Conservation (phyloP, 2,329 filamentous ascomycete species). For the Nemania abortiva region DNA sequence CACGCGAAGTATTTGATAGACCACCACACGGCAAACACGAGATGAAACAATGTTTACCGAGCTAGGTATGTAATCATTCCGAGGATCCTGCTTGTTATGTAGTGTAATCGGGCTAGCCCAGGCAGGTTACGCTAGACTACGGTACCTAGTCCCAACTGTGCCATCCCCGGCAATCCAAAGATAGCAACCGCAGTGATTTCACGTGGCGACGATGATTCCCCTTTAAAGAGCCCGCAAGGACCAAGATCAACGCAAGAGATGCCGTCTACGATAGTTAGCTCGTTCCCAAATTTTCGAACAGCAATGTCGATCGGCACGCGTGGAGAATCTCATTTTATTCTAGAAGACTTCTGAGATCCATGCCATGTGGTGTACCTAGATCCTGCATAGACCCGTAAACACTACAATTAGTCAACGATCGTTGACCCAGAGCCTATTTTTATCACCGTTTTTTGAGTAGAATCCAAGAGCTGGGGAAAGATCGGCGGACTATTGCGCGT, state of each 20-base stretch:
- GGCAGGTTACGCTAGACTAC: neutral
- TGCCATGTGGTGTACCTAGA: neutral
- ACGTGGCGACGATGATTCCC: constrained; percentile 32
- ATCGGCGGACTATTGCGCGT: constrained; percentile 9
- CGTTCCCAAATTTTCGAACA: constrained; percentile 14
- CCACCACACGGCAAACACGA: neutral
- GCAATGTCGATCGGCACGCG: constrained; percentile 25
- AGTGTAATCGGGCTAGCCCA: neutral
- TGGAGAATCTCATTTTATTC: constrained; percentile 30
- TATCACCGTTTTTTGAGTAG: constrained; percentile 12
- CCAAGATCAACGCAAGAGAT: constrained; percentile 15
- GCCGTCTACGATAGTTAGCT: neutral
- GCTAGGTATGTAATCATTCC: neutral
- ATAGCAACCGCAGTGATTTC: constrained; percentile 29
- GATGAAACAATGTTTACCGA: constrained; percentile 5
- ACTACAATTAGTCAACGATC: neutral
- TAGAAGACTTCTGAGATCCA: constrained; percentile 21
- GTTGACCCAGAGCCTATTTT: constrained; percentile 24
- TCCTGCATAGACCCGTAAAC: neutral
- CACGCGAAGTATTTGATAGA: neutral
- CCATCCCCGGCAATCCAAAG: constrained; percentile 15
- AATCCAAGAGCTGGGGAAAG: constrained; percentile 19
- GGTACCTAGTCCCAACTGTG: neutral
- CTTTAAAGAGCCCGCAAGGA: constrained; percentile 8
- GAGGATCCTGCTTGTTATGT: neutral